Evolutionary conservation across 2,329 filamentous ascomycete species (phyloP).

Genomic region (Sarocladiaceae sp.): DNA sequence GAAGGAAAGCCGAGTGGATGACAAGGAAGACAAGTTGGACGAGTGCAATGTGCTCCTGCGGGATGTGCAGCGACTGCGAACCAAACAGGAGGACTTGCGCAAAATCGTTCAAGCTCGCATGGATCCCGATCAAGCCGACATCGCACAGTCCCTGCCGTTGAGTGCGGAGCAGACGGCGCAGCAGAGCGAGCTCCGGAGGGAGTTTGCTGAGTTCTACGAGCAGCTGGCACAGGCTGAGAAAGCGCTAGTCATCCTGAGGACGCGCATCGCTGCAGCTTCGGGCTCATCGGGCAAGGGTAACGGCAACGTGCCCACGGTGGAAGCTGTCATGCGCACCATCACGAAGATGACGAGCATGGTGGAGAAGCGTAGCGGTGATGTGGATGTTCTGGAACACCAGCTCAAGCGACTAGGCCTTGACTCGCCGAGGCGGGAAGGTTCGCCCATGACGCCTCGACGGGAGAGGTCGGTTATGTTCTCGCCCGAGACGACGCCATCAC

Average conservation of each 20-base stretch:
- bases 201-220: constrained; percentile 68
- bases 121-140: constrained; percentile 61
- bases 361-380: constrained; percentile 83
- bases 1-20: constrained; percentile 60
- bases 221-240: constrained; percentile 75
- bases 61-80: constrained; percentile 65
- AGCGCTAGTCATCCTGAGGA: constrained; percentile 69
- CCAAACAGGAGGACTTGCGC: constrained; percentile 71
- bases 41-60: constrained; percentile 61
- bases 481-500: constrained; percentile 36
- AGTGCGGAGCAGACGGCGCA: constrained; percentile 76
- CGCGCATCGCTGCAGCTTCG: constrained; percentile 60
- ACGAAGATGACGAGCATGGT: constrained; percentile 88
- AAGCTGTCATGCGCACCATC: constrained; percentile 87
- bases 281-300: constrained; percentile 39
- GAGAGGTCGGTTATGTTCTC: constrained; percentile 33
- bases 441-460: constrained; percentile 32
- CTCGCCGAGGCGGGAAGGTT: constrained; percentile 36
- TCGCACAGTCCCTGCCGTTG: constrained; percentile 65
- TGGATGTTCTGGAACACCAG: constrained; percentile 84
- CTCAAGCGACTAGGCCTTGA: constrained; percentile 64
- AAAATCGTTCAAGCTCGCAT: constrained; percentile 65
- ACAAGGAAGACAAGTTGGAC: constrained; percentile 62
- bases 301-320: constrained; percentile 69
- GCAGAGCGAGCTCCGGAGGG: constrained; percentile 73